Conservation (phyloP, 352 stramenopile species). For the Pythium phragmiticola region DNA sequence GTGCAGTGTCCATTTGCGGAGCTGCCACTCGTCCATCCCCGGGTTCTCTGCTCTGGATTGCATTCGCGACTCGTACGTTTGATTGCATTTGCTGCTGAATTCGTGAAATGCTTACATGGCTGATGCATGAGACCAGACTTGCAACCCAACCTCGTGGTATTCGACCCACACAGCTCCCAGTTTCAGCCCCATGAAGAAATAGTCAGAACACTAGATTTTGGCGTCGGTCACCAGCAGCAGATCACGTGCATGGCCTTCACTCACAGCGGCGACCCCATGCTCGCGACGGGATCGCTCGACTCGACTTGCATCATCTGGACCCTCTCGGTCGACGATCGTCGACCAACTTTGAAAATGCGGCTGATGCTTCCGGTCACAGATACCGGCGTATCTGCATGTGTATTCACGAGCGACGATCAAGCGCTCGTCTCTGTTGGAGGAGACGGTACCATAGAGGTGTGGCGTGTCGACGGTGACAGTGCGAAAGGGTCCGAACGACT, state of each 20-base stretch:
- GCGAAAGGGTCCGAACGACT: not conserved
- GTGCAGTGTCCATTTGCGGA: constrained; percentile 36
- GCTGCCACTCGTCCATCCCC: constrained; percentile 4
- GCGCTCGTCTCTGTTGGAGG: constrained; percentile 43
- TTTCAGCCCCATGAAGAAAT: not conserved
- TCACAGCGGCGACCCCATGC: constrained; percentile 21
- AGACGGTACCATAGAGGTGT: constrained; percentile 45
- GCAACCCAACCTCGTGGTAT: constrained; percentile 11
- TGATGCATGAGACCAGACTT: constrained; percentile 22
- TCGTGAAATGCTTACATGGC: not conserved
- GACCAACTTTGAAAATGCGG: constrained; percentile 28
- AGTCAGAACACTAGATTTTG: not conserved
- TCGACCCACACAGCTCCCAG: not conserved
- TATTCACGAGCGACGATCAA: constrained; percentile 41
- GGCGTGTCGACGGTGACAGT: constrained; percentile 26
- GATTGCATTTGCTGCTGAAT: not conserved
- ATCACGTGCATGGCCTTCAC: constrained; percentile 51
- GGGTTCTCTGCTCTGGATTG: constrained; percentile 21
- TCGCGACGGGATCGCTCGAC: constrained; percentile 58
- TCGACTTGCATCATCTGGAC: constrained; percentile 64
- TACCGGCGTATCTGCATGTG: constrained; percentile 29
- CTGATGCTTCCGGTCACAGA: constrained; percentile 45
- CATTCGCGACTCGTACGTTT: constrained; percentile 43
- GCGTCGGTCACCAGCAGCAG: constrained; percentile 45
- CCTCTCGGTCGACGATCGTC: constrained; percentile 1